Evolutionary conservation across 352 stramenopile genomes (phyloP).

Genomic region (Phytophthora rubi): DNA sequence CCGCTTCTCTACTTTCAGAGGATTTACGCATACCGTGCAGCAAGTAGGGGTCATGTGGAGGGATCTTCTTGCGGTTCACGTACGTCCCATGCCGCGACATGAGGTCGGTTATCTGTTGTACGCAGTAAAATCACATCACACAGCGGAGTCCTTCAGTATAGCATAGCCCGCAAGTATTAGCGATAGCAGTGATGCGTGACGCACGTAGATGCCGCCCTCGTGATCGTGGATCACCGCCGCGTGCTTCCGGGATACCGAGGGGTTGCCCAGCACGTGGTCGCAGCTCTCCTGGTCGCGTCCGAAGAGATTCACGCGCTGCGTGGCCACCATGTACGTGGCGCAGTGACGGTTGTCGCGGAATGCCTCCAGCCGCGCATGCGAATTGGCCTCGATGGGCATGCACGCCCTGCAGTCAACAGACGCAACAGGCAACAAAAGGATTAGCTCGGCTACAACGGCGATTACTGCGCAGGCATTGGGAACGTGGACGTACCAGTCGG

Average conservation of each 20-base stretch:
- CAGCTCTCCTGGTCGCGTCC: conserved; percentile 86
- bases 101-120: conserved; percentile 79
- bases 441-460: background rate
- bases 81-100: conserved; percentile 91
- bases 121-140: background rate
- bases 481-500: conserved; percentile 59
- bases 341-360: conserved; percentile 81
- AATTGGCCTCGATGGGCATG: conserved; percentile 64
- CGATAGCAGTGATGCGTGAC: conserved; percentile 12
- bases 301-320: conserved; percentile 85
- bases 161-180: background rate
- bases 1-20: background rate
- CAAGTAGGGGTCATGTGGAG: conserved; percentile 83
- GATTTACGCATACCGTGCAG: conserved; percentile 58
- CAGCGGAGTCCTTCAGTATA: background rate
- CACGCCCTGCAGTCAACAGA: conserved; percentile 54
- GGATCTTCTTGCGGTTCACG: conserved; percentile 84
- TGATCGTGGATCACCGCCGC: conserved; percentile 85
- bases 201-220: conserved; percentile 83
- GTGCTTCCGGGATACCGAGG: conserved; percentile 88
- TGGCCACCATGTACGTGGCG: conserved; percentile 87
- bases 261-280: conserved; percentile 89
- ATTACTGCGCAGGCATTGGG: background rate
- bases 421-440: conserved; percentile 1
- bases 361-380: conserved; percentile 75